Evolutionary conservation across 768 basidiomycete species (phyloP).

Genomic region (Coprinopsis strossmayeri): DNA sequence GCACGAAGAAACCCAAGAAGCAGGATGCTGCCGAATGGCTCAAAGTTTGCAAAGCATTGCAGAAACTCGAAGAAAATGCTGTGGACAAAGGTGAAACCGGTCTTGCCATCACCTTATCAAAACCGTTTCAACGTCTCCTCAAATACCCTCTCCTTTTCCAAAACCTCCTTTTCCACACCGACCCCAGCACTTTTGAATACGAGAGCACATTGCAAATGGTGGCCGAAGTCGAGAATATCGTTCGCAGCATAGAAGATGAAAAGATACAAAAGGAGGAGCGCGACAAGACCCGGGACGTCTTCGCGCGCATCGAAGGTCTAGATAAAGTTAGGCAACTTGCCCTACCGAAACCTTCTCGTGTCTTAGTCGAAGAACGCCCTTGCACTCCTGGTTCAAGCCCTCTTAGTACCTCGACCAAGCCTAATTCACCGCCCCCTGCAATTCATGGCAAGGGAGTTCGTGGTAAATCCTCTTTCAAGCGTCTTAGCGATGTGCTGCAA

Average conservation of each 20-base stretch:
- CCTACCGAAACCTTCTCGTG: slow-evolving; percentile 80
- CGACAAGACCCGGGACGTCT: slow-evolving; percentile 90
- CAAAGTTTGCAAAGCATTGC: slow-evolving; percentile 67
- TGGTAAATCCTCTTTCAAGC: slow-evolving; percentile 83
- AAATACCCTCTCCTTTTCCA: slow-evolving; percentile 98
- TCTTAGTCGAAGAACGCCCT: slow-evolving; percentile 78
- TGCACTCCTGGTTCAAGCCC: slow-evolving; percentile 32
- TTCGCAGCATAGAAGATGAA: slow-evolving; percentile 96
- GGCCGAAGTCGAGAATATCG: slow-evolving; percentile 93
- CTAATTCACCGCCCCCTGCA: slow-evolving; percentile 35
- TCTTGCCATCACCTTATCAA: slow-evolving; percentile 89
- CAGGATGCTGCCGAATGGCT: slow-evolving; percentile 76
- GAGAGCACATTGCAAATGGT: slow-evolving; percentile 96
- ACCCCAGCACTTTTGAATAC: slow-evolving; percentile 95
- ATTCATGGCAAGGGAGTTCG: slow-evolving; percentile 55
- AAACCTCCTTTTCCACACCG: slow-evolving; percentile 93
- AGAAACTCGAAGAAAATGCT: slow-evolving; percentile 73
- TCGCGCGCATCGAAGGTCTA: slow-evolving; percentile 93
- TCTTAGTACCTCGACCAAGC: slow-evolving; percentile 25
- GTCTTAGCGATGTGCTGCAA: slow-evolving; percentile 84
- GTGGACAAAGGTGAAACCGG: slow-evolving; percentile 89
- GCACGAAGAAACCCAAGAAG: slow-evolving; percentile 74
- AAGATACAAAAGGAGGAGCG: slow-evolving; percentile 96
- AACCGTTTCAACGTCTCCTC: slow-evolving; percentile 93
- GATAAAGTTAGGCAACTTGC: slow-evolving; percentile 92